A percentile compares a stretch with the other conserved stretches of the same genome.
Conservation (phyloP, 129 eudicot genomes). For the Heracleum sosnowskyi region DNA sequence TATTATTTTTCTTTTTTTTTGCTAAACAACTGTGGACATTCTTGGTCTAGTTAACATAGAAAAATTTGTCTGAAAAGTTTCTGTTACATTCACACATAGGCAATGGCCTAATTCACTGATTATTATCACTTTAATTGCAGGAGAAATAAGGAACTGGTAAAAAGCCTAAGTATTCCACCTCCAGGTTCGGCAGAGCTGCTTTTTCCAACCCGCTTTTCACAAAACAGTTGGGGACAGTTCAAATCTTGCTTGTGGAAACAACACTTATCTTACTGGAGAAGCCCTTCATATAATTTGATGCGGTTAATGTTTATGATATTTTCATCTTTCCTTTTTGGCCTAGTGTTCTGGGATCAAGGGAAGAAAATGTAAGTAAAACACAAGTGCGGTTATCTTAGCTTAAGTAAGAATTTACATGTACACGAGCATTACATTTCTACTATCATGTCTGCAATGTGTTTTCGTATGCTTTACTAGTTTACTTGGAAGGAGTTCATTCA, state of each 20-base stretch:
- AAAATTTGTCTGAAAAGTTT: background rate
- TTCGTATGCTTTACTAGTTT: background rate
- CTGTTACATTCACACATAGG: background rate
- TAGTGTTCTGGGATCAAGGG: constrained; percentile 25
- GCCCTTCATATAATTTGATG: constrained; percentile 2
- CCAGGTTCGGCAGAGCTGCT: background rate
- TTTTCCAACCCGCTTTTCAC: background rate
- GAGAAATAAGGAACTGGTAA: background rate
- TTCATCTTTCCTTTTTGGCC: constrained; percentile 20
- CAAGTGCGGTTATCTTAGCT: background rate
- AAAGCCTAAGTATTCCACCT: background rate
- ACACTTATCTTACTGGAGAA: constrained; percentile 3
- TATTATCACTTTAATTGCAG: background rate
- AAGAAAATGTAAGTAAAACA: constrained; percentile 12
- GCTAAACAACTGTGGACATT: no score
- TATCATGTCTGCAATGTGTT: background rate
- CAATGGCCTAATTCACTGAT: background rate
- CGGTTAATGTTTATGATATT: constrained; percentile 4
- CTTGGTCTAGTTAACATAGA: no score
- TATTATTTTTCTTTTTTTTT: no score
- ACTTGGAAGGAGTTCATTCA: background rate
- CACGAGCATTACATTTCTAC: background rate
- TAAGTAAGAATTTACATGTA: background rate
- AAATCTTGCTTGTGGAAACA: constrained; percentile 5
- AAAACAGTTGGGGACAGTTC: background rate